These are phyloP conservation scores for Saccharomycopsis selenospora DNA, from an alignment of 805 yeast species.

Conservation along the genomic window DNA sequence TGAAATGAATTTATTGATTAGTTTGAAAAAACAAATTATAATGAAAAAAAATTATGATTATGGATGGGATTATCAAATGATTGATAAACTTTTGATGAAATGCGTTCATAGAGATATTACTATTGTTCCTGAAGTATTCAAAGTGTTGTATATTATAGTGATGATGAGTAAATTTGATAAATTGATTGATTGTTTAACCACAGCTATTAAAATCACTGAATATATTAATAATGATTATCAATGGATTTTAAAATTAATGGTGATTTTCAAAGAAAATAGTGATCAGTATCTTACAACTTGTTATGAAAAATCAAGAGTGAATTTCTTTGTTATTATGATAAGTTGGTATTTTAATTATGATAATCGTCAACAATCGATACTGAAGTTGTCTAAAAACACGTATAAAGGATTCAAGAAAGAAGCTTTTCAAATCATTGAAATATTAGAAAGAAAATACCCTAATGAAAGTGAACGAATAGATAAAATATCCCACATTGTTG, in stretches of 20 bases:
- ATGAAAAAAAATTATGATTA: no score
- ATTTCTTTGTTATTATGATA: background rate
- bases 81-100: background rate
- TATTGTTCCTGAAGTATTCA: background rate
- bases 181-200: background rate
- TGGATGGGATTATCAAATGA: no score
- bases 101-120: background rate
- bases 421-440: no score
- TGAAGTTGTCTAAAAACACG: no score
- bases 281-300: background rate
- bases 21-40: background rate
- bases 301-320: background rate
- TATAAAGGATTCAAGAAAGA: no score
- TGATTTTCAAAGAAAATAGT: background rate
- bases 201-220: background rate
- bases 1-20: background rate
- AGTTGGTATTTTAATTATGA: no score
- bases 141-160: background rate
- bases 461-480: no score
- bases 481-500: no score
- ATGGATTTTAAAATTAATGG: background rate
- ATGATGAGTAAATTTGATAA: background rate
- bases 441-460: no score
- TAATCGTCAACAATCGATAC: no score
- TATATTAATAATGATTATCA: background rate